Conservation (phyloP, 441 rosid genomes). For the Euphorbia corollata region DNA sequence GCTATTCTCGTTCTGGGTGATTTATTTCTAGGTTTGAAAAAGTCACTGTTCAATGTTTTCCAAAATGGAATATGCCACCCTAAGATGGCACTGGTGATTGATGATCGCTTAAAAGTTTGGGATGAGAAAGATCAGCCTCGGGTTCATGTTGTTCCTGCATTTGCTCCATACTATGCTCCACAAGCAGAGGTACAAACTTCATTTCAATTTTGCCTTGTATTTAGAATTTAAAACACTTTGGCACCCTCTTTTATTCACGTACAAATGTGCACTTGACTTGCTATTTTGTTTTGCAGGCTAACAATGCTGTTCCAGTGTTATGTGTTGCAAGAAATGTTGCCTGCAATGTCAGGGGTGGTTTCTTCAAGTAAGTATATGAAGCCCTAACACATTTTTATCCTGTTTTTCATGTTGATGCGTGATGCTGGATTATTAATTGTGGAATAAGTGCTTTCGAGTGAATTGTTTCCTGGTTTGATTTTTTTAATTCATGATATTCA, state of each 20-base stretch:
- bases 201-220: conserved; percentile 20
- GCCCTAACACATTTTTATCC: conserved; percentile 7
- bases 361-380: conserved; percentile 67
- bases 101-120: conserved; percentile 95
- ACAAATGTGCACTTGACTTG: conserved; percentile 17
- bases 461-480: conserved; percentile 10
- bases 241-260: not conserved
- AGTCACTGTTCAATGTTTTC: conserved; percentile 79
- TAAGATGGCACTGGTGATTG: conserved; percentile 90
- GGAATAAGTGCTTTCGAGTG: conserved; percentile 12
- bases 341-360: conserved; percentile 90
- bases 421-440: conserved; percentile 4
- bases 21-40: conserved; percentile 49
- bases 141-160: conserved; percentile 97
- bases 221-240: conserved; percentile 20
- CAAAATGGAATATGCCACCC: conserved; percentile 86
- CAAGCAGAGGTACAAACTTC: conserved; percentile 71
- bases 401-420: not conserved
- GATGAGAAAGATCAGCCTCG: conserved; percentile 95
- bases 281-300: conserved; percentile 48
- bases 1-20: conserved; percentile 14
- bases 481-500: conserved; percentile 6
- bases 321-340: conserved; percentile 93
- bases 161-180: conserved; percentile 93
- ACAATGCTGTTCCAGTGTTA: conserved; percentile 65